phyloP scores from a whole-genome alignment of 805 yeast genomes.

The Wickerhamomyces subpelliculosus region DNA sequence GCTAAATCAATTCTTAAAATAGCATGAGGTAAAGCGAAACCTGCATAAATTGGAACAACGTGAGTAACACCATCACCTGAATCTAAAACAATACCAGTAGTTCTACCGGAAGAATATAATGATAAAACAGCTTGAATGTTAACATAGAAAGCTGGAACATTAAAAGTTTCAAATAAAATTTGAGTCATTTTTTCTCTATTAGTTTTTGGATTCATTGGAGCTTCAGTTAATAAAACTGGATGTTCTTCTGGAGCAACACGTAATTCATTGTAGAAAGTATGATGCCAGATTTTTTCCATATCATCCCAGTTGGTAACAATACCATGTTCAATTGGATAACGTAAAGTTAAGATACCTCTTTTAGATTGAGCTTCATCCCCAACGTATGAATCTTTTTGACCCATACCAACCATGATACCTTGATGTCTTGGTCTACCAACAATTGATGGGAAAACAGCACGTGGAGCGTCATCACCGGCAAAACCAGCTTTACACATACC shows the following conservation, averaged over 20 bases:
- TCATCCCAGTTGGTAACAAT: constrained; percentile 99
- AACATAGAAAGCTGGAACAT: constrained; percentile 99
- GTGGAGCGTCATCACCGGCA: constrained; percentile 99
- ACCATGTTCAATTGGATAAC: constrained; percentile 99
- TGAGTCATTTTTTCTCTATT: constrained; percentile 99
- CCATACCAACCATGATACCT: constrained; percentile 99
- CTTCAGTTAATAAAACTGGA: constrained; percentile 98
- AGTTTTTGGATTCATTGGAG: constrained; percentile 98
- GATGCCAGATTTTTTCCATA: constrained; percentile 99
- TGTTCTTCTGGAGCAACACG: constrained; percentile 99
- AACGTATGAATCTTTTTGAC: constrained; percentile 99
- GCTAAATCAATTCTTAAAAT: constrained; percentile 98
- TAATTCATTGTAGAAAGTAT: constrained; percentile 99
- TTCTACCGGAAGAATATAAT: constrained; percentile 98
- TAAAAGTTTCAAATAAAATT: constrained; percentile 98
- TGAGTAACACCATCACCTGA: constrained; percentile 99
- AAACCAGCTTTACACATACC: constrained; percentile 99
- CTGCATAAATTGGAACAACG: constrained; percentile 99
- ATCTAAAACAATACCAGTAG: constrained; percentile 99
- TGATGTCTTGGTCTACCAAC: constrained; percentile 99
- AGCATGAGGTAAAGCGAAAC: constrained; percentile 99
- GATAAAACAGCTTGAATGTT: constrained; percentile 98
- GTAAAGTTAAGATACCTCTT: constrained; percentile 98
- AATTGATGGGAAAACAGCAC: constrained; percentile 99
- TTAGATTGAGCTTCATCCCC: constrained; percentile 99